A percentile compares a stretch with the other conserved stretches of the same genome.
Conservation (phyloP, 139 green algal genomes). For the Chlamydomonas sphaeroides region DNA sequence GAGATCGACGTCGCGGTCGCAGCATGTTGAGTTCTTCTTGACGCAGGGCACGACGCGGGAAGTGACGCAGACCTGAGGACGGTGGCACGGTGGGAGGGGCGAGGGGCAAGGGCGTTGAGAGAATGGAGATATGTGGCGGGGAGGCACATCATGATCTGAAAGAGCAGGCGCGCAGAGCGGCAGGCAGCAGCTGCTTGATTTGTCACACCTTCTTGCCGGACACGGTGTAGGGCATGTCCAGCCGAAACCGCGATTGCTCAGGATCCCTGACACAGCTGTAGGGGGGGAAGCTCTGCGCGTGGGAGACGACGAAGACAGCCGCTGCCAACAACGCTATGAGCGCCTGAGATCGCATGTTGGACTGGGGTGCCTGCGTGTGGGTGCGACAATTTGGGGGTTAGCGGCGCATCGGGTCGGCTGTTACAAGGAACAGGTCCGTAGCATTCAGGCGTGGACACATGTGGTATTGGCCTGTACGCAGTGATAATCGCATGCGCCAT, state of each 20-base stretch:
- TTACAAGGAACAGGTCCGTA: too few species aligned
- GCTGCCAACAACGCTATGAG: background rate
- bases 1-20: constrained; percentile 11
- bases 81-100: too few species aligned
- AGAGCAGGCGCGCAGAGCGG: too few species aligned
- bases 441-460: too few species aligned
- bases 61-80: too few species aligned
- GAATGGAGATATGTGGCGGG: too few species aligned
- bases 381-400: background rate
- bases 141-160: too few species aligned
- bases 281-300: background rate
- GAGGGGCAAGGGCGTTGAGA: too few species aligned
- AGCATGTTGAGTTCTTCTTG: constrained; percentile 3
- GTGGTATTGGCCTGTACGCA: too few species aligned
- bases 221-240: background rate
- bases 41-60: background rate
- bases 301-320: background rate
- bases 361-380: background rate
- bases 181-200: too few species aligned
- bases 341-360: background rate
- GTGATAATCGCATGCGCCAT: too few species aligned
- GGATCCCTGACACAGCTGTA: constrained; percentile 31
- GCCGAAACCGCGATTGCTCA: constrained; percentile 33
- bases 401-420: too few species aligned
- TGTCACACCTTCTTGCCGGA: background rate